Base-by-base conservation (phyloP, 179 eudicot species). In the Heliamphora pulchella region DNA sequence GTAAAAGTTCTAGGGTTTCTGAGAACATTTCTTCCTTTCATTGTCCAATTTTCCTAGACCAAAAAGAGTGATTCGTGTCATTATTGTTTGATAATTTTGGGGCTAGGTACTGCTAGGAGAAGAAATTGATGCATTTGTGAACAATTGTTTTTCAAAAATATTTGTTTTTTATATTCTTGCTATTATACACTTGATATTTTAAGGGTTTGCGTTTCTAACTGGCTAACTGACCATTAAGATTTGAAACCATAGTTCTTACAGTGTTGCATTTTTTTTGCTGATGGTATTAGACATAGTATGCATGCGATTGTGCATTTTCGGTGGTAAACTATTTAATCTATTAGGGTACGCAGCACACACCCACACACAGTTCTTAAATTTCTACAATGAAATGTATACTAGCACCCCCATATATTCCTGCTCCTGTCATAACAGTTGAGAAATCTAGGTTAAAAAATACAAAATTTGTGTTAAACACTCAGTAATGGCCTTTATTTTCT, bases 211-310 rank as follows among this genome's bases (percentile, higher is more conserved):
- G 41, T 18, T 63, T 63, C 2, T 6, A 63, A 8, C 4, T 3
- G 51, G 31, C 31, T 31, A 31, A 31, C 31, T 8, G 10, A 4
- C 20, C 44, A 65, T 43, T 66, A 10, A 66, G 47, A 66, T 39
- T 66, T 2, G 47, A 14, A 66, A 22, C 44, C 47, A 66, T 66
- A 8, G 70, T 5, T 66, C 5, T 66, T 39, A 14, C 70, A 39
- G 15, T 65, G 14, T 39, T 64, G 31, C 31, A 31, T 31, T 31
- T 31, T 31, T 31, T 31, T 80, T 80, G 80, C 88, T 77, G 80
- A 87, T 75, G 79, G 31, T 31, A 31, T 31, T 31, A 31, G 31
- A 31, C 31, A 31, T 31, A 31, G 31, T 31, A 31, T 31, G 31
- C 31, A 31, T 31, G 31, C 31, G 31, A 31, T 31, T 31, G 31